Evolutionary conservation across 306 rosid species (phyloP), one percentile per base, ranked within the genome.

Genomic region (Hippophae rhamnoides): DNA sequence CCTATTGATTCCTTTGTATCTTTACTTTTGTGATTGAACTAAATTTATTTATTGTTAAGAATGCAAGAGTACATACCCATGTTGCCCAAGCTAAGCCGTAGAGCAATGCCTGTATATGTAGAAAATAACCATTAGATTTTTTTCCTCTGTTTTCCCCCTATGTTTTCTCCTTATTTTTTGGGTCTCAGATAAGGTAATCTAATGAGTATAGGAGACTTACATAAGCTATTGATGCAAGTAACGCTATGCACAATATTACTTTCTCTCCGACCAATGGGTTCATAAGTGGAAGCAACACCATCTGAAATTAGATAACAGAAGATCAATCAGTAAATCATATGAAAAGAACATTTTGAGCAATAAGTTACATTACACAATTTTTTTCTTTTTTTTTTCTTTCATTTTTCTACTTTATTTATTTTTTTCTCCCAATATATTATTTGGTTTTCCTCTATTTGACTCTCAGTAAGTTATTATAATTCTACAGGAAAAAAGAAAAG

Each of bases 31-130:
- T 6, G 5, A 38, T 25, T 18, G 10, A 23, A 2, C 5, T 46
- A 3, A 10, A 10, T 44, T 31, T 41, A 31, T 3, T 12, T 10
- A 11, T 13, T 25, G 11, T 59, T 58, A 54, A 63, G 55, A 54
- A 64, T 44, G 43, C 1, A 9, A 54, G 47, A 52, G 45, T 62
- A 38, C 81, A 5, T 75, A 85, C 94, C 96, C 96, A 85, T 27
- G 90, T 66, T n/a, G 94, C 96, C 94, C 94, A 89, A 69, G 96
- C 94, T 65, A 89, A 70, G 62, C 96, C 96, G 69, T 81, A 72
- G 61, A 85, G 81, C 84, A 79, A 72, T 59, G 87, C 90, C 96
- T 89, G 63, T 58, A 49, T 25, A 49, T 25, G 73, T 27, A 41
- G 43, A 68, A 54, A 62, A n/a, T 40, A 23, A 54, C 18, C 38